Conservation (phyloP, 768 basidiomycete genomes). For the Mycena latifolia region DNA sequence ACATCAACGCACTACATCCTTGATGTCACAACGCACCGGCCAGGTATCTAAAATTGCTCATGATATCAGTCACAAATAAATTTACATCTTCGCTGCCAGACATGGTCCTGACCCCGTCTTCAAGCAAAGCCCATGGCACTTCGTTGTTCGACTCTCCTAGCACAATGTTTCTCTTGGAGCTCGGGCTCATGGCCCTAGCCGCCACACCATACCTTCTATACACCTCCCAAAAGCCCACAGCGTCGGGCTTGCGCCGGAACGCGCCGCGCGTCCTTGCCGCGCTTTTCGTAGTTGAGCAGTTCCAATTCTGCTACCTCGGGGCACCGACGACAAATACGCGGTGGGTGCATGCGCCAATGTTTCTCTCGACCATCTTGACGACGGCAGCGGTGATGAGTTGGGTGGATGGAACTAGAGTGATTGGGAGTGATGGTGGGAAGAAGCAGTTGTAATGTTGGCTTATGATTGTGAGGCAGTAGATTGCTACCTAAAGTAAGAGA, state of each 20-base stretch:
- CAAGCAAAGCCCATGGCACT: constrained; percentile 21
- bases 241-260: constrained; percentile 20
- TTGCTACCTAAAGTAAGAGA: constrained; percentile 14
- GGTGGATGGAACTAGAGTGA: constrained; percentile 21
- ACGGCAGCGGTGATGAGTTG: constrained; percentile 18
- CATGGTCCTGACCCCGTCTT: constrained; percentile 21
- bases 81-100: constrained; percentile 15
- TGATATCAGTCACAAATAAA: constrained; percentile 21
- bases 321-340: constrained; percentile 22
- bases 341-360: constrained; percentile 22
- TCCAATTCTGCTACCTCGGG: constrained; percentile 22
- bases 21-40: constrained; percentile 20
- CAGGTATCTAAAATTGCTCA: constrained; percentile 20
- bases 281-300: constrained; percentile 20
- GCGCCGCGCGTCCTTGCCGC: constrained; percentile 16
- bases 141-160: constrained; percentile 20
- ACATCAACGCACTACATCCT: constrained; percentile 22
- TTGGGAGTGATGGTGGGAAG: constrained; percentile 18
- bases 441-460: constrained; percentile 16
- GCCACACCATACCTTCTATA: constrained; percentile 18
- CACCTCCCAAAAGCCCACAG: constrained; percentile 20
- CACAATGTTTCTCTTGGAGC: constrained; percentile 20
- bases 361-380: constrained; percentile 23
- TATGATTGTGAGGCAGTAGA: constrained; percentile 11
- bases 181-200: constrained; percentile 21